phyloP scores from a whole-genome alignment of 225 moss, liverwort and hornwort genomes.

The Polytrichum commune region DNA sequence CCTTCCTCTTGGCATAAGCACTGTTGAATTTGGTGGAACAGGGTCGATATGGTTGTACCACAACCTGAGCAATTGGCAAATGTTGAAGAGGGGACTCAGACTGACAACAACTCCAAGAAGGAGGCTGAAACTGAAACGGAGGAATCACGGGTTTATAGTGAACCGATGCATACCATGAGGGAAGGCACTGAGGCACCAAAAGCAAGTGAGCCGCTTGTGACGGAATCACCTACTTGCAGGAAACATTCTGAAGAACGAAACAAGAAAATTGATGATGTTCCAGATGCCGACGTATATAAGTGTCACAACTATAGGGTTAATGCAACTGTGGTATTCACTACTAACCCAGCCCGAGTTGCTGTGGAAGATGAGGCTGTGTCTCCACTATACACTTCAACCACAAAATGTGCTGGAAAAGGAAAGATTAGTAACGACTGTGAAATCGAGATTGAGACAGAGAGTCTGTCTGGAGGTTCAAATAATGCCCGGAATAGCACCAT shows the following conservation, averaged over 20 bases:
- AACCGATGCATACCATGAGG: slow-evolving; percentile 6
- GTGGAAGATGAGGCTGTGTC: slow-evolving; percentile 10
- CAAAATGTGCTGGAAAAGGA: too few species aligned
- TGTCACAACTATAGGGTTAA: slow-evolving; percentile 43
- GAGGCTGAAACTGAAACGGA: slow-evolving; percentile 40
- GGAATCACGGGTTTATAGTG: slow-evolving; percentile 8
- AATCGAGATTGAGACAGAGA: slow-evolving; percentile 6
- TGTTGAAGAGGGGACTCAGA: slow-evolving; percentile 46
- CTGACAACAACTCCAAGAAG: slow-evolving; percentile 25
- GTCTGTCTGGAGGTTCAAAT: slow-evolving; percentile 14
- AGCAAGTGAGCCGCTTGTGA: slow-evolving; percentile 6
- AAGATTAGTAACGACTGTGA: too few species aligned
- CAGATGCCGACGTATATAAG: slow-evolving; percentile 33
- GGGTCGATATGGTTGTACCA: slow-evolving; percentile 23
- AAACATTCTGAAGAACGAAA: slow-evolving; percentile 47
- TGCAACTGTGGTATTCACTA: slow-evolving; percentile 50
- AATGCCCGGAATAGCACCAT: slow-evolving; percentile 14
- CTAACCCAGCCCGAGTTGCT: slow-evolving; percentile 38
- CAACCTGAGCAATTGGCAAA: slow-evolving; percentile 21
- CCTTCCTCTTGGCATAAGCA: too few species aligned
- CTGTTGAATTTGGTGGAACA: slow-evolving; percentile 12
- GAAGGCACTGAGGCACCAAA: slow-evolving; percentile 8
- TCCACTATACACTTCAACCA: not conserved
- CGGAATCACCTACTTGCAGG: slow-evolving; percentile 20
- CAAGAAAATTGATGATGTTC: slow-evolving; percentile 15